These are phyloP conservation scores for Colletotrichum simmondsii DNA, from an alignment of 2,329 filamentous ascomycete species.

Conservation along the genomic window DNA sequence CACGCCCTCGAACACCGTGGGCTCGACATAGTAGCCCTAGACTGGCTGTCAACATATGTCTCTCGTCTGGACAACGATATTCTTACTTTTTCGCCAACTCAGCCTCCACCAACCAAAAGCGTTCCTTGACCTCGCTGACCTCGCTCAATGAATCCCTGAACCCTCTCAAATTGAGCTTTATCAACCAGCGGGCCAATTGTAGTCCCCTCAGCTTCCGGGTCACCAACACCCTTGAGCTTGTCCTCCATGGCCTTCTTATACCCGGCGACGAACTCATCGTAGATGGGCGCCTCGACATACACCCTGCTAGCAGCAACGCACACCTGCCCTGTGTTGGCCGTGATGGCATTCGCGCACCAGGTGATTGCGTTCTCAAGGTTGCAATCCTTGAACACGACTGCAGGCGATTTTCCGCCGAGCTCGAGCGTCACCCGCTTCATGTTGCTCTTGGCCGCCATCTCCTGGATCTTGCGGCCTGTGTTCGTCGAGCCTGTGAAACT, in stretches of 20 bases:
- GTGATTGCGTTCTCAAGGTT: constrained; percentile 69
- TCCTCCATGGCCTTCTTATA: constrained; percentile 70
- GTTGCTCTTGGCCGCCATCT: constrained; percentile 71
- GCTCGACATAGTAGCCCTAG: constrained; percentile 55
- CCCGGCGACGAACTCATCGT: constrained; percentile 67
- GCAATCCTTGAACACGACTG: constrained; percentile 73
- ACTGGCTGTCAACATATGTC: neutral
- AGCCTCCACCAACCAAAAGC: constrained; percentile 48
- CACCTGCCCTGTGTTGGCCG: constrained; percentile 79
- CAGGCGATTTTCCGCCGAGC: constrained; percentile 75
- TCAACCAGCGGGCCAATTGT: constrained; percentile 69
- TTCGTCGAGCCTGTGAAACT: constrained; percentile 78
- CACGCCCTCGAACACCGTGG: constrained; percentile 57
- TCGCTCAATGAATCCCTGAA: constrained; percentile 55
- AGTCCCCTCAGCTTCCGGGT: constrained; percentile 68
- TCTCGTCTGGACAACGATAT: neutral
- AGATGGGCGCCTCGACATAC: constrained; percentile 72
- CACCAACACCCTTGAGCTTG: constrained; percentile 66
- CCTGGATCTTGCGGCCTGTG: constrained; percentile 74
- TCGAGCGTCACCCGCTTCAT: constrained; percentile 78
- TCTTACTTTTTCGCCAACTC: constrained; percentile 50
- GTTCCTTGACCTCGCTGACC: constrained; percentile 49
- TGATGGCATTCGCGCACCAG: constrained; percentile 58
- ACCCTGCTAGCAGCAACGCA: constrained; percentile 80
- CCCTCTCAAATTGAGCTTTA: constrained; percentile 57